These are phyloP conservation scores for Austroboletus niveus DNA, from an alignment of 1,284 basidiomycete genomes.

Conservation along the genomic window DNA sequence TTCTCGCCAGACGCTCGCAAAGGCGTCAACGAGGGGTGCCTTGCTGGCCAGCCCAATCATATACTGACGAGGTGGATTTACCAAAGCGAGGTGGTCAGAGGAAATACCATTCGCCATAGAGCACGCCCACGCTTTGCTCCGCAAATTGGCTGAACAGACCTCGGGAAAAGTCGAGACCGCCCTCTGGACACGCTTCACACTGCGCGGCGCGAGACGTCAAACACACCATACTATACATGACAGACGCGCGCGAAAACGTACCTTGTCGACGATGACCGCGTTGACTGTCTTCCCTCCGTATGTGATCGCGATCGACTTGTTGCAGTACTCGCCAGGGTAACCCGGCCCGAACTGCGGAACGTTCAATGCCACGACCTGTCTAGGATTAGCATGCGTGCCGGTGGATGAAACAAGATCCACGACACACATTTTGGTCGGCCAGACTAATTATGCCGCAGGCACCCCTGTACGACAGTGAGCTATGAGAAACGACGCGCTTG, in stretches of 20 bases:
- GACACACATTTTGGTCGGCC: constrained; percentile 50
- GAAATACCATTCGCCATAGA: constrained; percentile 58
- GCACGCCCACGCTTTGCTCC: constrained; percentile 44
- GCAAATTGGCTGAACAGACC: constrained; percentile 70
- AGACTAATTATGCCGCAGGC: constrained; percentile 52
- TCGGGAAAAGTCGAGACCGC: constrained; percentile 78
- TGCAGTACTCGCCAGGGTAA: constrained; percentile 62
- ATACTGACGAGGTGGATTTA: too few relatives aligned
- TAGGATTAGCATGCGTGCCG: constrained; percentile 1
- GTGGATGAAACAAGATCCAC: neutral
- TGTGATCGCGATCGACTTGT: constrained; percentile 59
- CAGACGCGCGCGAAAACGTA: constrained; percentile 21
- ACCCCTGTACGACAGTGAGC: constrained; percentile 37
- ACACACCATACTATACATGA: neutral
- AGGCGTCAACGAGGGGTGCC: neutral
- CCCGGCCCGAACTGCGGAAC: constrained; percentile 51
- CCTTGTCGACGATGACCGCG: constrained; percentile 69
- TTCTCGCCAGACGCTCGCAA: neutral
- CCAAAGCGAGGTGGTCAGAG: constrained; percentile 19
- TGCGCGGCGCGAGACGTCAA: constrained; percentile 21
- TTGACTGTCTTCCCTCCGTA: constrained; percentile 55
- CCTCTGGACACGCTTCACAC: constrained; percentile 71
- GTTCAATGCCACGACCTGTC: constrained; percentile 46
- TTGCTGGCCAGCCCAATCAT: too few relatives aligned
- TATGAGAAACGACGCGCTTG: neutral